Conservation (phyloP, 768 basidiomycete species). For the Agaricus blazei region DNA sequence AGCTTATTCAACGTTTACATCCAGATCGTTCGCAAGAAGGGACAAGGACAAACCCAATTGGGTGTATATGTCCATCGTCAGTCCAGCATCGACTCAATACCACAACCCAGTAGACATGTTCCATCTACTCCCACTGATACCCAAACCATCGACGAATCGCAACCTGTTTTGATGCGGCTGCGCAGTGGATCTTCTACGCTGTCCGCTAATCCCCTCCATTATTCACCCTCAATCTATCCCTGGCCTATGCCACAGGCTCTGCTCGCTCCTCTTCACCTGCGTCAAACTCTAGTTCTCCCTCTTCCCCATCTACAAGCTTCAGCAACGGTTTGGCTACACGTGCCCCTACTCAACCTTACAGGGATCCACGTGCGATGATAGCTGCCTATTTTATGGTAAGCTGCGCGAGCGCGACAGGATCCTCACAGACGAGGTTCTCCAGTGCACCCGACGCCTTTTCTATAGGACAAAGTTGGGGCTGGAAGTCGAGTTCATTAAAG, state of each 20-base stretch:
- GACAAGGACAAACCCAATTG: conserved; percentile 49
- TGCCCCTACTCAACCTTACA: conserved; percentile 62
- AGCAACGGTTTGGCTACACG: conserved; percentile 5
- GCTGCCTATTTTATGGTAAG: conserved; percentile 81
- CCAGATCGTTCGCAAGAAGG: conserved; percentile 81
- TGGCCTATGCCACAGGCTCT: conserved; percentile 36
- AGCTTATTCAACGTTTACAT: conserved; percentile 87
- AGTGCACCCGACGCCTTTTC: conserved; percentile 84
- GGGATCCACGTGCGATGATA: conserved; percentile 67
- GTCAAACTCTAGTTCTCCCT: conserved; percentile 15
- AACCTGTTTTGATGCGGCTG: neutral
- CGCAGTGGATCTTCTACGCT: conserved; percentile 9
- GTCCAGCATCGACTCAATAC: conserved; percentile 73
- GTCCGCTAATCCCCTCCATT: conserved; percentile 22
- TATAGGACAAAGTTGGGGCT: conserved; percentile 89
- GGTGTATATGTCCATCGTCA: conserved; percentile 90
- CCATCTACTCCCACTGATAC: conserved; percentile 10
- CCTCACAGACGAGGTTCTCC: conserved; percentile 77
- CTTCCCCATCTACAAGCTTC: conserved; percentile 15
- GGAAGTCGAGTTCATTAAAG: conserved; percentile 61
- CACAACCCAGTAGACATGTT: conserved; percentile 57
- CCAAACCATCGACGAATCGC: neutral
- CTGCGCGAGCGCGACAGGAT: conserved; percentile 77
- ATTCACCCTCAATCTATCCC: conserved; percentile 42
- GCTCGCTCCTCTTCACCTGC: conserved; percentile 20